Evolutionary conservation across 345 rosid genomes (phyloP).

Genomic region (Pistacia atlantica): DNA sequence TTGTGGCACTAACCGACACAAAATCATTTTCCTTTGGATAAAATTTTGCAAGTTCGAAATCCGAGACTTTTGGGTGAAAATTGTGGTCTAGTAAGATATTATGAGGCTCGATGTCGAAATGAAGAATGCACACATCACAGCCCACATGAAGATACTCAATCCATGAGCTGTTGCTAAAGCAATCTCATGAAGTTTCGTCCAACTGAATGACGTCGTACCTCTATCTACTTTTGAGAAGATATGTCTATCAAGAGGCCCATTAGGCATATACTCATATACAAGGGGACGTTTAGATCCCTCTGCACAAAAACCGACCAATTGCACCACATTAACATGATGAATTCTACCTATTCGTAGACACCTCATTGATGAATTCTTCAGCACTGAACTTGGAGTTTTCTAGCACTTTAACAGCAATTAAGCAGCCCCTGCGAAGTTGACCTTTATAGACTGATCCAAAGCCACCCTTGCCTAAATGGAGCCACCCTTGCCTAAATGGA

Average conservation of each 20-base stretch:
- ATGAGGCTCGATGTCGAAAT: constrained; percentile 26
- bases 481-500: neutral
- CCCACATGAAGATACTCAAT: constrained; percentile 30
- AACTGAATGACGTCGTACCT: neutral
- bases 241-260: constrained; percentile 10
- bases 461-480: neutral
- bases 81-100: constrained; percentile 9
- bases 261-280: constrained; percentile 16
- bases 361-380: constrained; percentile 5
- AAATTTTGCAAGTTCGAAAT: constrained; percentile 7
- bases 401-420: constrained; percentile 4
- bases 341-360: constrained; percentile 5
- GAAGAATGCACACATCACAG: constrained; percentile 27
- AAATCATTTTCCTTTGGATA: neutral
- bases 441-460: neutral
- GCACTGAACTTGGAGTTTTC: constrained; percentile 1
- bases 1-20: neutral
- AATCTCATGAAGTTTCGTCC: constrained; percentile 15
- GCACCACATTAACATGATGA: constrained; percentile 5
- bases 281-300: constrained; percentile 4
- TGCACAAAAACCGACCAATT: neutral
- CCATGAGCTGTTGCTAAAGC: constrained; percentile 27
- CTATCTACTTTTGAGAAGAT: neutral
- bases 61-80: neutral
- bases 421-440: neutral